phyloP scores from a whole-genome alignment of 768 basidiomycete species.

The Lanmaoa pseudosensibilis region DNA sequence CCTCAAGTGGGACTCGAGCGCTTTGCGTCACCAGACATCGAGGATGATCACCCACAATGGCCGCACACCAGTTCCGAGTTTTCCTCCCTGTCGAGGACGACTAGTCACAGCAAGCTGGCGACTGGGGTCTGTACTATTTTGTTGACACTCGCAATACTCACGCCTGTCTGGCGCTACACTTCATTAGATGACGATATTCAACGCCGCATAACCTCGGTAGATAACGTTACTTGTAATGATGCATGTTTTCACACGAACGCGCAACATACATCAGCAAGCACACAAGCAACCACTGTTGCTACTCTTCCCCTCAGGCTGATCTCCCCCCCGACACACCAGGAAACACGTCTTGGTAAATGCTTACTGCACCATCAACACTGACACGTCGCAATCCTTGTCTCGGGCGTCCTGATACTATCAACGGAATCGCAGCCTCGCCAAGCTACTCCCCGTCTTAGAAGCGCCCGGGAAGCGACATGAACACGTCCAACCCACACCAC shows the following conservation, averaged over 20 bases:
- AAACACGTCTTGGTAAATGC: no score
- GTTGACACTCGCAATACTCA: no score
- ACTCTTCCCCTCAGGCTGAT: neutral
- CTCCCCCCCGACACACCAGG: no score
- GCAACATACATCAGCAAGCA: neutral
- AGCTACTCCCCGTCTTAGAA: neutral
- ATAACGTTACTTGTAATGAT: no score
- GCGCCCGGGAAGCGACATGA: neutral
- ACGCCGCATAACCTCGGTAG: no score
- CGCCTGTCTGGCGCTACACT: neutral
- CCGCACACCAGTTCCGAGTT: neutral
- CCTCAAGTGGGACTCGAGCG: neutral
- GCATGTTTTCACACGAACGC: neutral
- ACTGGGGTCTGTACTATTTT: no score
- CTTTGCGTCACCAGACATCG: neutral
- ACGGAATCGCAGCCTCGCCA: neutral
- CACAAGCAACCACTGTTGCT: neutral
- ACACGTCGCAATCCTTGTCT: neutral
- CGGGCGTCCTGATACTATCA: neutral
- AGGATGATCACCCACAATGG: neutral
- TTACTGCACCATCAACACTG: no score
- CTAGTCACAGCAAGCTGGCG: neutral
- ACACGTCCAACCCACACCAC: neutral
- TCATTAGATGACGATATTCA: neutral
- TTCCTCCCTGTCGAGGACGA: neutral